Base-by-base conservation (phyloP, 768 basidiomycete genomes). In the Roridomyces roridus region DNA sequence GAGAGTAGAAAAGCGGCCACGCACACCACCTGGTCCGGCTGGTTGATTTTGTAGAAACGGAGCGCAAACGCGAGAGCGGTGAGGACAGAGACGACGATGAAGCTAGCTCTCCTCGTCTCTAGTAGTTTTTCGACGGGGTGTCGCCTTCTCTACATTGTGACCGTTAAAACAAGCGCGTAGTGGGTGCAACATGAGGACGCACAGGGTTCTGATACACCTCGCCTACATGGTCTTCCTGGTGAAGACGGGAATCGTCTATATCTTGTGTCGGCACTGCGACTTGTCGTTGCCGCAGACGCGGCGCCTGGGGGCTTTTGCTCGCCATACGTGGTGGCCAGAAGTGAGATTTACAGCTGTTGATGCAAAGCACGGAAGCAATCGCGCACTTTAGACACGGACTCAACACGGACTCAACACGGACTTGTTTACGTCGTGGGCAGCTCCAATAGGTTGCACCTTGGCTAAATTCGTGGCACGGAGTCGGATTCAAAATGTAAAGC, bases 11-110 rank as follows among this genome's bases (percentile, higher is more conserved):
- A 26, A 44, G 51, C 28, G 36, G 36, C 40, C 28, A 81, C 92
- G 69, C 74, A 94, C 92, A 96, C 94, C 59, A 96, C 94, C 77
- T 94, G 91, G 79, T 95, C 92, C 40, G 94, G 95, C 69, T 92
- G 88, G 69, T 89, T 92, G 70, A 96, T 93, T 78, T 96, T 93
- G 81, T 92, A 96, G 77, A 96, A 95, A 29, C 95, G 87, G 59
- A 94, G 68, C 18, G 86, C 86, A 70, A 95, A 92, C 20, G 94
- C 91, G 46, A 93, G 71, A 4, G 84, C 78, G 18, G 93, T 94
- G 40, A 93, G 78, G 15, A 80, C 66, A 41, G 77, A 79, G 40
- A 90, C 84, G n/a, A 88, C 78, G 24, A 81, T 72, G 56, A 79
- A 74, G 72, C 88, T 92, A 45, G 83, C 87, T 51, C 80, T 77